Base-by-base conservation (phyloP, 176 grass and related monocot genomes). In the Triticum dicoccoides region DNA sequence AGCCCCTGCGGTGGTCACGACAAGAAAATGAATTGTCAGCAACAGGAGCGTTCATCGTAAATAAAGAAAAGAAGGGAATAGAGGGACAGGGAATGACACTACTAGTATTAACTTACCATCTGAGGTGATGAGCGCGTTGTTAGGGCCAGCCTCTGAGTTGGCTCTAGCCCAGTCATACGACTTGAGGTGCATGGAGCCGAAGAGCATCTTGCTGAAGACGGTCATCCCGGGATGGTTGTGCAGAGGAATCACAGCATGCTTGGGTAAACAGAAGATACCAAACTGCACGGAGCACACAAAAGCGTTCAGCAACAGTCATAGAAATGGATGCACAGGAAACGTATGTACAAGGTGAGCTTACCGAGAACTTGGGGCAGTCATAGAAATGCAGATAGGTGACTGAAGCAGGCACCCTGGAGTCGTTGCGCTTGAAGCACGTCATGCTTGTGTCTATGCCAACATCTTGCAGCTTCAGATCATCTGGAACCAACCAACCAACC, bases 141-240 rank as follows among this genome's bases (percentile, higher is more conserved):
- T 54, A 6, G 58, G 14, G n/a, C 68, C 59, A 65, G 6, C 71
- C 9, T 80, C 51, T 5, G 80, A 44, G 29, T 5, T 1, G 66
- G 62, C 82, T 38, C 11, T 90, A 52, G 82, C 90, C 96, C 93
- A 98, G 45, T 98, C 96, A 42, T 98, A 98, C 0, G 93, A 98
- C 61, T 92, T 98, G 52, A 94, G 79, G 65, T 92, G 96, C 93
- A 98, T 95, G 56, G 96, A 98, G 75, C 96, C 96, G 63, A 94
- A 95, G 5, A 98, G 82, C 42, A 98, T 90, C 90, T 98, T 98
- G 86, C 93, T 94, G 33, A 98, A 98, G 7, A 98, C 96, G 2
- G 96, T 98, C 96, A 98, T 98, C 35, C 93, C 96, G 23, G 96
- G 96, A 85, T 98, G 96, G 65, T 95, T 92, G 67, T 95, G 96